A percentile compares a stretch with the other conserved stretches of the same genome.
Conservation (phyloP, 106 monocot species). For the Alisma plantagoaquatica region DNA sequence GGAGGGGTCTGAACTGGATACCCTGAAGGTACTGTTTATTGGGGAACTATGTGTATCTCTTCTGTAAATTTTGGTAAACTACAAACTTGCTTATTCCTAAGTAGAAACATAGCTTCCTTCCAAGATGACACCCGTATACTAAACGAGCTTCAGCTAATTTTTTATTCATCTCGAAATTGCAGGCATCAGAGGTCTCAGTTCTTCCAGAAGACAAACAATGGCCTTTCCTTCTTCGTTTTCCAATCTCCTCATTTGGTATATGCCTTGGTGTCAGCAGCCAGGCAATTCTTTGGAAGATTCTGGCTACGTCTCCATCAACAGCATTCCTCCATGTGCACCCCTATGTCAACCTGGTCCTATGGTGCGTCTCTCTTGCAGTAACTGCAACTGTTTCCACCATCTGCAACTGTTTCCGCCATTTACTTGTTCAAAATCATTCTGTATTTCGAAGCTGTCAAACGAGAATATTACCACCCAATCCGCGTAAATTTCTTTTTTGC, state of each 20-base stretch:
- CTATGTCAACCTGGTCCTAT: constrained; percentile 10
- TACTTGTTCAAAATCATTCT: constrained; percentile 18
- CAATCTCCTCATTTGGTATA: constrained; percentile 22
- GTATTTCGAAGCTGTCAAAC: constrained; percentile 14
- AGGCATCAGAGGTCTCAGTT: constrained; percentile 13
- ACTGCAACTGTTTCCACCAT: constrained; percentile 1
- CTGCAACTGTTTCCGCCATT: too few species aligned
- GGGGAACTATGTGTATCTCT: too few species aligned
- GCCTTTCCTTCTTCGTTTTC: constrained; percentile 26
- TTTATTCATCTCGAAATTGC: too few species aligned
- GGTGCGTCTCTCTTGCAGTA: constrained; percentile 11
- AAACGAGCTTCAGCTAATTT: too few species aligned
- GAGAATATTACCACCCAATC: constrained; percentile 20
- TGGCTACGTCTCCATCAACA: constrained; percentile 13
- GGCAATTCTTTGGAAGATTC: constrained; percentile 21
- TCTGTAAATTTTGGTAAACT: too few species aligned
- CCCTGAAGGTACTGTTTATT: constrained; percentile 53
- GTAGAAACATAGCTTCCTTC: too few species aligned
- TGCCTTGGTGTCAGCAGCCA: constrained; percentile 28
- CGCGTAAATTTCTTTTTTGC: constrained; percentile 23
- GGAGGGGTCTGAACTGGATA: constrained; percentile 69
- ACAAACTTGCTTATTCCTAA: too few species aligned
- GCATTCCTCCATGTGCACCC: constrained; percentile 8
- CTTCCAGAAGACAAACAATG: constrained; percentile 16
- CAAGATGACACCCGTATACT: too few species aligned